Evolutionary conservation across 2,329 filamentous ascomycete genomes (phyloP).

Genomic region (Calonectria hawksworthii): DNA sequence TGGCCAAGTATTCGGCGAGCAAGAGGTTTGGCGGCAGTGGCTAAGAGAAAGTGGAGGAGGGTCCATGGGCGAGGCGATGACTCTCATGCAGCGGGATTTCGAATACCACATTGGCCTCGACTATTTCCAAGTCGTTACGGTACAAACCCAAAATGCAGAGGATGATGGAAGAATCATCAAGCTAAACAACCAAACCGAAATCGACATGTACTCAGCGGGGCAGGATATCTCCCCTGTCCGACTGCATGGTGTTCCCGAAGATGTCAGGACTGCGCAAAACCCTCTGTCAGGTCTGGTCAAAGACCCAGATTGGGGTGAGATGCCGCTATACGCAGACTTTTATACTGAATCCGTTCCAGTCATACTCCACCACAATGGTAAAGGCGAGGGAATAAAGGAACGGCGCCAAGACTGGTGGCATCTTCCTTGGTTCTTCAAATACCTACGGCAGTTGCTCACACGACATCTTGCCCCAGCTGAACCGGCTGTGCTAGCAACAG

Average conservation of each 20-base stretch:
- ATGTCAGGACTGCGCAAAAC: constrained; percentile 29
- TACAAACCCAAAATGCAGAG: constrained; percentile 31
- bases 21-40: constrained; percentile 34
- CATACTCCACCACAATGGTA: constrained; percentile 23
- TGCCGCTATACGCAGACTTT: constrained; percentile 30
- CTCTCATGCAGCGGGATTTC: constrained; percentile 28
- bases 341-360: constrained; percentile 1
- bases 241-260: constrained; percentile 38
- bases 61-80: background rate
- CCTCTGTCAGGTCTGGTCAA: constrained; percentile 21
- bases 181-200: constrained; percentile 34
- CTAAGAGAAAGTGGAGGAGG: background rate
- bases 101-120: constrained; percentile 47
- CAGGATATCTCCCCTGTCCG: constrained; percentile 35
- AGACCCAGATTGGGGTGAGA: constrained; percentile 25
- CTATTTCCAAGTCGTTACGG: constrained; percentile 40
- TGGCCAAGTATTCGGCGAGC: constrained; percentile 45
- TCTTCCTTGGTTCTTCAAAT: constrained; percentile 22
- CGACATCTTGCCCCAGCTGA: background rate
- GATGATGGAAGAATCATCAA: constrained; percentile 7
- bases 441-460: background rate
- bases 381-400: constrained; percentile 13
- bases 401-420: constrained; percentile 22
- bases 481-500: background rate
- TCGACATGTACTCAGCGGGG: constrained; percentile 31